A percentile compares a stretch with the other conserved stretches of the same genome.
These are phyloP conservation scores for Laguncularia racemosa DNA, from an alignment of 345 rosid species.

Conservation along the genomic window DNA sequence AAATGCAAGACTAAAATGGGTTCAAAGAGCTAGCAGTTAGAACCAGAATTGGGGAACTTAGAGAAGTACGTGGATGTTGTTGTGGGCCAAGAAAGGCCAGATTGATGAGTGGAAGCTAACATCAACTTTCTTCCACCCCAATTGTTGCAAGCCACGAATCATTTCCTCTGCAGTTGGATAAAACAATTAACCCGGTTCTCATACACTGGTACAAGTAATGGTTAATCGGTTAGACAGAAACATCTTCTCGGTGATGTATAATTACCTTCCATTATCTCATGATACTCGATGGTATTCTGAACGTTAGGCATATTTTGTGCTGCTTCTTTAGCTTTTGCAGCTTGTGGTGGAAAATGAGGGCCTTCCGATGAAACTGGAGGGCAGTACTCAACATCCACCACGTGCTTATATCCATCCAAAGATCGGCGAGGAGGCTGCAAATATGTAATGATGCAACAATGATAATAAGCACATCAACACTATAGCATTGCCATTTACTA, in stretches of 20 bases:
- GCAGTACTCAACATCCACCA: constrained; percentile 85
- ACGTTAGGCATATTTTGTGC: constrained; percentile 67
- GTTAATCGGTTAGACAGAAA: background rate
- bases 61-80: constrained; percentile 68
- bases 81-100: constrained; percentile 96
- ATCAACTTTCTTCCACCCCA: constrained; percentile 95
- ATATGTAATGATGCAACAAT: constrained; percentile 3
- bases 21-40: background rate
- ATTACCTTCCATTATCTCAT: constrained; percentile 88
- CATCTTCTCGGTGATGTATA: background rate
- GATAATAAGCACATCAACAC: background rate
- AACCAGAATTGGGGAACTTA: background rate
- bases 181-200: background rate
- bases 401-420: constrained; percentile 92
- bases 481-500: too few species aligned
- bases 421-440: constrained; percentile 78
- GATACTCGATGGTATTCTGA: constrained; percentile 60
- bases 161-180: constrained; percentile 66
- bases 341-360: constrained; percentile 80
- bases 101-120: constrained; percentile 91
- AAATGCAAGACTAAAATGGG: background rate
- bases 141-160: constrained; percentile 75
- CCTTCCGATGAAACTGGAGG: constrained; percentile 81
- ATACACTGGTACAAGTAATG: background rate
- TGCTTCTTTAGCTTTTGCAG: constrained; percentile 81